These are phyloP conservation scores for Alternaria arborescens DNA, from an alignment of 2,329 filamentous ascomycete genomes.

Conservation along the genomic window DNA sequence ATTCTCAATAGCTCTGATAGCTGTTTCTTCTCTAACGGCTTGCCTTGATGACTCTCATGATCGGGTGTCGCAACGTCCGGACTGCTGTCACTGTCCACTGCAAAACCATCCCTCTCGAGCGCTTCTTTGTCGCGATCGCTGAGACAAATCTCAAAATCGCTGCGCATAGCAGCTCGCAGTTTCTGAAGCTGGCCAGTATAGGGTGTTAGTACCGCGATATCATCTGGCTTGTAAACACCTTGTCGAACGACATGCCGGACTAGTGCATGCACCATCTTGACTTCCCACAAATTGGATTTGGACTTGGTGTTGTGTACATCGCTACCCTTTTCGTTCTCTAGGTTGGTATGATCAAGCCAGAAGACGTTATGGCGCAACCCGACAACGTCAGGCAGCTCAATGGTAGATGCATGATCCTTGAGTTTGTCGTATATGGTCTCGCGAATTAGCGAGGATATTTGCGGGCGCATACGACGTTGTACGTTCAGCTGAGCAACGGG, in stretches of 20 bases:
- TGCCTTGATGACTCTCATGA: constrained; percentile 15
- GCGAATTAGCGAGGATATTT: constrained; percentile 67
- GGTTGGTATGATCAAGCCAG: constrained; percentile 68
- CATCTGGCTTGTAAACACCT: constrained; percentile 64
- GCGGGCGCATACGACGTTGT: constrained; percentile 72
- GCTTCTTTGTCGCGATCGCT: constrained; percentile 69
- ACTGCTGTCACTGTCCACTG: background rate
- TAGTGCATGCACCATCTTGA: constrained; percentile 69
- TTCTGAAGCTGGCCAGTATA: constrained; percentile 67
- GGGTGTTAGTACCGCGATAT: constrained; percentile 76
- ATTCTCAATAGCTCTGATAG: constrained; percentile 47
- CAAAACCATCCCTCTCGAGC: constrained; percentile 49
- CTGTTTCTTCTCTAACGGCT: constrained; percentile 33
- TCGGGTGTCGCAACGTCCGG: background rate
- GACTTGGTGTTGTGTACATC: constrained; percentile 52
- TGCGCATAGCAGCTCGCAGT: constrained; percentile 57
- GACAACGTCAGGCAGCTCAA: constrained; percentile 57
- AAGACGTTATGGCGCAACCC: constrained; percentile 65
- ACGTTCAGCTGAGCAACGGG: constrained; percentile 57
- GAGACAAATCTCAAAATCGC: constrained; percentile 67
- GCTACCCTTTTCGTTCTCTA: constrained; percentile 49
- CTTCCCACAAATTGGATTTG: constrained; percentile 66
- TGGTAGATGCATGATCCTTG: constrained; percentile 57
- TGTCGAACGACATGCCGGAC: constrained; percentile 73
- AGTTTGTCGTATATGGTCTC: constrained; percentile 66